phyloP scores from a whole-genome alignment of 257 asterid genomes.

The Forsythia viridissima region DNA sequence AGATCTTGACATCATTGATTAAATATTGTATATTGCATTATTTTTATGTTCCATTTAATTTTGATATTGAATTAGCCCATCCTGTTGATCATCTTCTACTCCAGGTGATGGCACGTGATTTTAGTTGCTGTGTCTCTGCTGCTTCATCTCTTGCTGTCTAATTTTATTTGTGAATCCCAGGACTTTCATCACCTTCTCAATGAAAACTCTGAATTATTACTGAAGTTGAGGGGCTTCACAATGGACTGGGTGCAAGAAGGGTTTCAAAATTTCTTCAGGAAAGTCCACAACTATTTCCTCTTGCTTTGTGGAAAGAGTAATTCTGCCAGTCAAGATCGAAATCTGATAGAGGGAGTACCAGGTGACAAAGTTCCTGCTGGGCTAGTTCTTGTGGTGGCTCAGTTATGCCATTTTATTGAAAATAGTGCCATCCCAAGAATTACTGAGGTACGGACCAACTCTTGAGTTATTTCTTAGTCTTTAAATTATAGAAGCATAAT shows the following conservation, averaged over 20 bases:
- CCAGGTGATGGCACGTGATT: neutral
- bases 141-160: conserved; percentile 24
- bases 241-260: conserved; percentile 89
- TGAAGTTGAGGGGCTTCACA: conserved; percentile 66
- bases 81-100: conserved; percentile 16
- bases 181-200: conserved; percentile 77
- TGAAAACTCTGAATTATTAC: conserved; percentile 59
- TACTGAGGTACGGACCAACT: conserved; percentile 61
- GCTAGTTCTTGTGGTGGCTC: conserved; percentile 85
- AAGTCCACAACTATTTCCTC: conserved; percentile 68
- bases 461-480: neutral
- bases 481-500: neutral
- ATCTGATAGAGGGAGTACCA: conserved; percentile 49
- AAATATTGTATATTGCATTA: too few relatives aligned
- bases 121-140: conserved; percentile 6
- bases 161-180: conserved; percentile 42
- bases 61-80: neutral
- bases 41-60: neutral
- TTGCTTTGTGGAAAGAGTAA: conserved; percentile 71
- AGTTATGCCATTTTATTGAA: conserved; percentile 67
- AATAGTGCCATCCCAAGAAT: conserved; percentile 80
- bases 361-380: conserved; percentile 77
- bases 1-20: neutral
- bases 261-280: conserved; percentile 82
- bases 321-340: conserved; percentile 48